Percentiles rank a stretch among this genome's conserved stretches.
phyloP scores from a whole-genome alignment of 169 alveolate genomes.

The Cryptosporidium muris region DNA sequence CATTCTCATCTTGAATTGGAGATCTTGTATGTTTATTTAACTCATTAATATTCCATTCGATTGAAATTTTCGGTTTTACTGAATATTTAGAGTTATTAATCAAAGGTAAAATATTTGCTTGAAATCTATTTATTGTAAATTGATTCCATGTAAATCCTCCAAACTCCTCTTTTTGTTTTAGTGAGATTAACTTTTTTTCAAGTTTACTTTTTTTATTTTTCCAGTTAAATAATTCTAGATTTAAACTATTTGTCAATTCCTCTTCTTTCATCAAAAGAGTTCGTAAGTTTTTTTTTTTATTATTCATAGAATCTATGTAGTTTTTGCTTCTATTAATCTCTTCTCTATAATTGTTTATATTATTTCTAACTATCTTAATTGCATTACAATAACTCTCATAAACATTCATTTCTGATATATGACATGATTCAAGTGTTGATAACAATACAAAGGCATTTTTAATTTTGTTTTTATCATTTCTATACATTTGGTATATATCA shows the following conservation, averaged over 20 bases:
- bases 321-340: slow-evolving; percentile 33
- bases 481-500: slow-evolving; percentile 1
- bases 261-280: slow-evolving; percentile 37
- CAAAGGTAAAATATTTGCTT: slow-evolving; percentile 12
- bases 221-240: slow-evolving; percentile 28
- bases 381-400: slow-evolving; percentile 67
- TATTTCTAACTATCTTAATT: slow-evolving; percentile 48
- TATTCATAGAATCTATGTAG: slow-evolving; percentile 26
- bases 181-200: slow-evolving; percentile 2
- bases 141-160: slow-evolving; percentile 69
- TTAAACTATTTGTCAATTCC: slow-evolving; percentile 31
- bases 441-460: slow-evolving; percentile 53
- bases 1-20: not conserved
- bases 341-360: slow-evolving; percentile 34
- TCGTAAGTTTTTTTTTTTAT: slow-evolving; percentile 19
- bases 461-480: slow-evolving; percentile 29
- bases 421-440: slow-evolving; percentile 56
- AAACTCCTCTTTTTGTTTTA: slow-evolving; percentile 51
- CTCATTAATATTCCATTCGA: slow-evolving; percentile 51
- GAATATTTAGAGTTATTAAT: slow-evolving; percentile 1
- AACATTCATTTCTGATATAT: slow-evolving; percentile 67
- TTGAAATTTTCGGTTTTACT: slow-evolving; percentile 19
- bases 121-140: slow-evolving; percentile 53
- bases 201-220: slow-evolving; percentile 26
- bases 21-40: not conserved